phyloP scores from a whole-genome alignment of 176 grass and related monocot genomes.

The Paspalum vaginatum region DNA sequence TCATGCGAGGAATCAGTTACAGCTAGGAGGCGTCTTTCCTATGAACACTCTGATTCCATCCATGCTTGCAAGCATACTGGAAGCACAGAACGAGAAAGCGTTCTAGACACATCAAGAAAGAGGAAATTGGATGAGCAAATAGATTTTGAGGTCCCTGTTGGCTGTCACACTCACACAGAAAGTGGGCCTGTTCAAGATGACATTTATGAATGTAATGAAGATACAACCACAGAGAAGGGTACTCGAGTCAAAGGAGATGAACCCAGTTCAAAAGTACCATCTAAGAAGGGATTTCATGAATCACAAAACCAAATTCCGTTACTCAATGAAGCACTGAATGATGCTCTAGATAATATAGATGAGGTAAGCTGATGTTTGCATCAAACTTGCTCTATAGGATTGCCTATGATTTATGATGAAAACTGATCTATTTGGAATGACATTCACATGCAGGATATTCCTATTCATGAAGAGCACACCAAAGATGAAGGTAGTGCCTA shows the following conservation, averaged over 20 bases:
- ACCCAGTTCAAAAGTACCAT: background rate
- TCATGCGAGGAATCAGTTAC: conserved; percentile 20
- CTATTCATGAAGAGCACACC: conserved; percentile 38
- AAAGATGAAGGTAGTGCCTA: conserved; percentile 53
- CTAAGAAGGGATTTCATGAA: conserved; percentile 29
- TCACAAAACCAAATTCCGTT: conserved; percentile 25
- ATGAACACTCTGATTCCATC: conserved; percentile 31
- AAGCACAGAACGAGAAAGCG: conserved; percentile 37
- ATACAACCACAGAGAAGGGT: conserved; percentile 27
- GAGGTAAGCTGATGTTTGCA: conserved; percentile 41
- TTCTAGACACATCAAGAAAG: conserved; percentile 17
- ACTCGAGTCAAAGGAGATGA: conserved; percentile 20
- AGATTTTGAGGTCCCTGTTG: conserved; percentile 30
- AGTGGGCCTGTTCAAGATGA: conserved; percentile 24
- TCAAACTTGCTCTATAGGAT: background rate
- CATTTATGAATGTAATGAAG: conserved; percentile 26
- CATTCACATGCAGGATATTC: conserved; percentile 51
- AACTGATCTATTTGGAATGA: conserved; percentile 27
- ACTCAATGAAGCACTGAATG: conserved; percentile 18
- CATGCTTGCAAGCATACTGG: conserved; percentile 29
- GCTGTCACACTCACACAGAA: conserved; percentile 29
- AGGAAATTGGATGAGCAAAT: conserved; percentile 20
- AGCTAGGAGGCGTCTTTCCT: conserved; percentile 44
- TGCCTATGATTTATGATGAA: background rate
- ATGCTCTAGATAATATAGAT: conserved; percentile 44